A percentile compares a stretch with the other conserved stretches of the same genome.
phyloP scores from a whole-genome alignment of 1,284 basidiomycete species.

The Inonotus hispidus region DNA sequence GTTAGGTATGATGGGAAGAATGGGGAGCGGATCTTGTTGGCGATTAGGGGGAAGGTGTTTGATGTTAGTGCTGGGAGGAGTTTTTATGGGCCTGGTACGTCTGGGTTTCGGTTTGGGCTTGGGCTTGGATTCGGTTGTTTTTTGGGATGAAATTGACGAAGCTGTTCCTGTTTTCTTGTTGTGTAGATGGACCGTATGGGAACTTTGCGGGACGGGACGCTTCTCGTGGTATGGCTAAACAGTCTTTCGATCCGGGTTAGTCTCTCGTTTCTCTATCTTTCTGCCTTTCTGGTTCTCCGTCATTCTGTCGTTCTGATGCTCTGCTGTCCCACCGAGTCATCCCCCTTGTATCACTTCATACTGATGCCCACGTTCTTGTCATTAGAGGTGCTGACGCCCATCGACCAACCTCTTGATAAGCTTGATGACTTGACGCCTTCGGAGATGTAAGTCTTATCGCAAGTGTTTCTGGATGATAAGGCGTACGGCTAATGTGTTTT shows the following conservation, averaged over 20 bases:
- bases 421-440: constrained; percentile 70
- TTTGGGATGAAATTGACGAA: not conserved
- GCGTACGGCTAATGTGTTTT: not conserved
- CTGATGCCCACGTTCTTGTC: not conserved
- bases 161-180: not conserved
- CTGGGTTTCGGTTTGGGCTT: too few species aligned
- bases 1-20: constrained; percentile 63
- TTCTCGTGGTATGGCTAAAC: constrained; percentile 93
- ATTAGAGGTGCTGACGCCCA: constrained; percentile 85
- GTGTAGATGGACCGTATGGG: constrained; percentile 86
- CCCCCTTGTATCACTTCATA: not conserved
- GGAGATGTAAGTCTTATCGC: constrained; percentile 85
- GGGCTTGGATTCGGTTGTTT: too few species aligned
- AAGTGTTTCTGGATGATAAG: too few species aligned
- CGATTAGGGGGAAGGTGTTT: constrained; percentile 85
- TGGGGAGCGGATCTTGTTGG: constrained; percentile 72
- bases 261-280: not conserved
- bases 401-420: constrained; percentile 84
- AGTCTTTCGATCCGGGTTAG: constrained; percentile 86
- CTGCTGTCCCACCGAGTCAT: too few species aligned
- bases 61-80: constrained; percentile 84
- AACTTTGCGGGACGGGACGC: constrained; percentile 96
- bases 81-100: constrained; percentile 90
- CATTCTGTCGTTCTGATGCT: too few species aligned
- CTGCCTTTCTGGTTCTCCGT: too few species aligned